These are phyloP conservation scores for Cerrena zonata DNA, from an alignment of 1,284 basidiomycete genomes.

Conservation along the genomic window DNA sequence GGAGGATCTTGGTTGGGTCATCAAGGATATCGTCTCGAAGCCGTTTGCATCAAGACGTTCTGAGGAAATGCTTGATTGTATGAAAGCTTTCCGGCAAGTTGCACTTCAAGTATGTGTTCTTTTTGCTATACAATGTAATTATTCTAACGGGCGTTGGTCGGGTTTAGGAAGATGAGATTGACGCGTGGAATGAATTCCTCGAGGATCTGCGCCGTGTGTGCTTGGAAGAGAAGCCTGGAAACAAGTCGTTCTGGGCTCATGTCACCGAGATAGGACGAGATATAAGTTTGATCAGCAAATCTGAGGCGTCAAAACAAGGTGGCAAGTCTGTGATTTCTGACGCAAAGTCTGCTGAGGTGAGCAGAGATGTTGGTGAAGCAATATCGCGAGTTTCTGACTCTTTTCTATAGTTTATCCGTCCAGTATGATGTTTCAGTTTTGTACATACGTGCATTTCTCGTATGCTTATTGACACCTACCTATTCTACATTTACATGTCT, in stretches of 20 bases:
- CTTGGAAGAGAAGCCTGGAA: slow-evolving; percentile 11
- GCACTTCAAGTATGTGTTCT: slow-evolving; percentile 49
- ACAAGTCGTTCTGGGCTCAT: slow-evolving; percentile 24
- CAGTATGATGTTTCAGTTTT: too few relatives aligned
- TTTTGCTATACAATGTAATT: not conserved
- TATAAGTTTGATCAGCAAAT: slow-evolving; percentile 21
- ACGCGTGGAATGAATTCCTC: slow-evolving; percentile 62
- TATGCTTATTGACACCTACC: too few relatives aligned
- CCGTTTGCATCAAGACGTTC: slow-evolving; percentile 66
- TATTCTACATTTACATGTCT: too few relatives aligned
- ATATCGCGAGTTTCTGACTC: too few relatives aligned
- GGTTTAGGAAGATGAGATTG: slow-evolving; percentile 69
- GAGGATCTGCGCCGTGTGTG: slow-evolving; percentile 16
- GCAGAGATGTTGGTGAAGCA: too few relatives aligned
- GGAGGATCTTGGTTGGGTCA: slow-evolving; percentile 66
- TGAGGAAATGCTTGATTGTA: slow-evolving; percentile 67
- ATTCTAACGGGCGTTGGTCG: not conserved
- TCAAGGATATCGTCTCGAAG: slow-evolving; percentile 61
- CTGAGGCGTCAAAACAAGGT: slow-evolving; percentile 1
- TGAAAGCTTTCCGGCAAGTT: slow-evolving; percentile 59
- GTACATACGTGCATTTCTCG: too few relatives aligned
- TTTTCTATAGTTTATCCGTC: too few relatives aligned
- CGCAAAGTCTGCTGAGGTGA: not conserved
- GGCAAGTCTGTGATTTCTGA: not conserved
- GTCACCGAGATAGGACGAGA: slow-evolving; percentile 16